Base-by-base conservation (phyloP, 2,329 filamentous ascomycete genomes). In the Sporothrix variecibatus region DNA sequence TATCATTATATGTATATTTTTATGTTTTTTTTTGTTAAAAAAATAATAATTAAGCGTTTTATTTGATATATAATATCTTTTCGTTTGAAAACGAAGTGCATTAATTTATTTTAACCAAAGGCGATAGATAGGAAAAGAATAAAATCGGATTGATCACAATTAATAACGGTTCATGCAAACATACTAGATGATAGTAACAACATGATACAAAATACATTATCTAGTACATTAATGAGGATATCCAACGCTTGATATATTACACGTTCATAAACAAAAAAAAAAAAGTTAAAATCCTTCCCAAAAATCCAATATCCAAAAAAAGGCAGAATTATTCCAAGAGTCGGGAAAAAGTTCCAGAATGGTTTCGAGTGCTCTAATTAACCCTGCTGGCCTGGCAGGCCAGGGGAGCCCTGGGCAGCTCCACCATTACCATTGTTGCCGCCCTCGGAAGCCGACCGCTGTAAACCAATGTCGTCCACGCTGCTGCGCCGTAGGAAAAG, bases 401-500 rank as follows among this genome's bases (percentile, higher is more conserved):
- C 38, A 46, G 62, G 62, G 38, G 38, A 46, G 11, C 38, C 38
- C 23, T 67, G 62, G n/a, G n/a, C 38, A 46, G 58, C 58, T n/a
- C 58, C 31, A 12, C 58, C 58, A 62, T 7, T 40, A 12, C 58
- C 28, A 20, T 49, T 49, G 28, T 60, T 60, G 9, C 58, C 38
- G 40, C 49, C 62, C 43, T 65, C 71, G 31, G 49, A 62, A 17
- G 62, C 12, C 56, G 26, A 64, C 64, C 20, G 46, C 28, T 70
- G 56, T 28, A 51, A 56, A 26, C n/a, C 65, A 73, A 9, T 46
- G 34, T 80, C 80, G 80, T 88, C 86, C 73, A 87, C 85, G 76
- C 87, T 88, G 12, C 83, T 82, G 73, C 86, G 82, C 72, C 86
- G 82, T 75, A 88, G 75, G 74, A 87, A 82, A 70, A 83, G 81